Evolutionary conservation across 306 rosid species (phyloP), one percentile per base, ranked within the genome.

Genomic region (Vachellia collinsii): DNA sequence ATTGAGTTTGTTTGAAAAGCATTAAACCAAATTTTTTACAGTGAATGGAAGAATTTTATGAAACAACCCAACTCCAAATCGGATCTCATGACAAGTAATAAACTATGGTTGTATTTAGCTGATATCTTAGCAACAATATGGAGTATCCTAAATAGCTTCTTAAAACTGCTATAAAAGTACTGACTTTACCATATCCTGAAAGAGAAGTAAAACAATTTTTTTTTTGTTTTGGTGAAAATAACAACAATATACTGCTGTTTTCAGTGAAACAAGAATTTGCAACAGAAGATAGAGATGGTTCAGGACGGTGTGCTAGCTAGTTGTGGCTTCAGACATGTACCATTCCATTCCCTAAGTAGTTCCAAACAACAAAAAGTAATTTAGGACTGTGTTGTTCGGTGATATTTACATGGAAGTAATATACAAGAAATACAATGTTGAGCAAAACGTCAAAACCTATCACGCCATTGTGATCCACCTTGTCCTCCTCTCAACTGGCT

Each of bases 341-440:
- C 79, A 58, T 67, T 77, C 59, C 67, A 59, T 76, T 76, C 78
- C 68, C 37, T 76, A 50, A 0, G 0, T 3, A 48, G 77, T 76
- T 70, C 66, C 81, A 59, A 76, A 82, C 13, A 50, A 50, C 48
- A 8, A n/a, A n/a, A 54, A 54, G 19, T 81, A 77, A 82, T 51
- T 8, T 7, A 25, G 66, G 17, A 5, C 5, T 25, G 56, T 39
- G 53, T 69, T 76, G 69, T 75, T 41, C 66, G 42, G 63, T 56
- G 12, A 22, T 56, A 56, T 41, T 39, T 25, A 59, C 6, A 58
- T 58, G 36, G 34, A 6, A 22, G 29, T 0, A 59, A 10, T 2
- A 2, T 19, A 23, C 38, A 62, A 59, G 2, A 59, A n/a, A n/a
- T n/a, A n/a, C 2, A 29, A 29, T 62, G 38, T 25, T 3, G 19